Percentiles rank a stretch among this genome's conserved stretches.
These are phyloP conservation scores for Cercospora sojina DNA, from an alignment of 2,329 filamentous ascomycete genomes.

Conservation along the genomic window DNA sequence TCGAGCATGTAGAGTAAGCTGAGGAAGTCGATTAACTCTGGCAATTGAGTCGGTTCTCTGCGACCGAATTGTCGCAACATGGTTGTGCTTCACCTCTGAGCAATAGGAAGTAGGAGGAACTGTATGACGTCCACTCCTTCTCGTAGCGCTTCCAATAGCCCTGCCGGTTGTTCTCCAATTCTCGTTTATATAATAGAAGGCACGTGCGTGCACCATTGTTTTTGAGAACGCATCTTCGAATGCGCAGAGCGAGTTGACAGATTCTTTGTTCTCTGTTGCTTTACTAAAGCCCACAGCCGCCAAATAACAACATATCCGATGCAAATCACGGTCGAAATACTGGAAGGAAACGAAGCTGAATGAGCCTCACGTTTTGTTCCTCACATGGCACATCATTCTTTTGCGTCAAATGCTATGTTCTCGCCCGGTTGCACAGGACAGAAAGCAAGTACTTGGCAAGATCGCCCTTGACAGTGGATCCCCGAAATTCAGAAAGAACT, in stretches of 20 bases:
- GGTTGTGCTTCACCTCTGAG: too few relatives aligned
- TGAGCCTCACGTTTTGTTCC: background rate
- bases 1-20: too few relatives aligned
- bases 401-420: background rate
- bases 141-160: too few relatives aligned
- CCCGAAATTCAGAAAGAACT: background rate
- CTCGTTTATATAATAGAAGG: too few relatives aligned
- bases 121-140: too few relatives aligned
- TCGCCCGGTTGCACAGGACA: background rate
- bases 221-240: background rate
- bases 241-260: background rate
- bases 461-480: background rate
- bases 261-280: background rate
- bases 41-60: too few relatives aligned
- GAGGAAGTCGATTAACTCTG: too few relatives aligned
- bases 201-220: background rate
- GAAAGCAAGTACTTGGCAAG: background rate
- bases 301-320: background rate
- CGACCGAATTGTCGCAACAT: too few relatives aligned
- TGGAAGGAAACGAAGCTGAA: background rate
- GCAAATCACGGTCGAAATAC: background rate
- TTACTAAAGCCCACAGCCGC: background rate
- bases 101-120: too few relatives aligned
- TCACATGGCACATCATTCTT: background rate
- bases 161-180: too few relatives aligned